phyloP scores from a whole-genome alignment of 495 filamentous ascomycete genomes.

The Ramalina peruviana region DNA sequence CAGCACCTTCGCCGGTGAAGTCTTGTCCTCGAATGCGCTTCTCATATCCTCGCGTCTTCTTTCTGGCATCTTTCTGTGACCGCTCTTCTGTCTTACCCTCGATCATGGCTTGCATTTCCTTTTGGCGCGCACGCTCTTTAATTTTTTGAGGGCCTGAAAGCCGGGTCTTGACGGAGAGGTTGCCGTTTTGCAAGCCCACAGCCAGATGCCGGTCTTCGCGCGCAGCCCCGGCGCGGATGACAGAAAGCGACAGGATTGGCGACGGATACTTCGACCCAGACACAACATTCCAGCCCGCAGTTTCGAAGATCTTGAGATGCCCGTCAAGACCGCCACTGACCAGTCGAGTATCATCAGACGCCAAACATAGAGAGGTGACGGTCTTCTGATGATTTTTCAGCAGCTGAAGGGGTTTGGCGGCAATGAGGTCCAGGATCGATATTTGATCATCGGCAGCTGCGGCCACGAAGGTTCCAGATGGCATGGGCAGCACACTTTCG shows the following conservation, averaged over 20 bases:
- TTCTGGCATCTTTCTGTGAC: slow-evolving; percentile 51
- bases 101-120: slow-evolving; percentile 75
- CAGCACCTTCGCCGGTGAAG: slow-evolving; percentile 70
- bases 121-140: slow-evolving; percentile 59
- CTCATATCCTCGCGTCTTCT: slow-evolving; percentile 52
- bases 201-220: slow-evolving; percentile 78
- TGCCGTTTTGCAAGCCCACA: slow-evolving; percentile 85
- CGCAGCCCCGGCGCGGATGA: slow-evolving; percentile 49
- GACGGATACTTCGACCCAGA: slow-evolving; percentile 82
- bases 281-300: slow-evolving; percentile 80
- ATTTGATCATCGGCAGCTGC: slow-evolving; percentile 79
- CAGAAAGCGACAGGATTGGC: slow-evolving; percentile 69
- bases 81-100: slow-evolving; percentile 60
- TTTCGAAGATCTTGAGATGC: slow-evolving; percentile 93
- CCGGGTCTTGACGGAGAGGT: slow-evolving; percentile 76
- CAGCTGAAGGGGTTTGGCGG: slow-evolving; percentile 70
- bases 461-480: slow-evolving; percentile 70
- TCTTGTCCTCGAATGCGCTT: slow-evolving; percentile 62
- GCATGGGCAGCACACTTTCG: slow-evolving; percentile 73
- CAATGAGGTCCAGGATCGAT: slow-evolving; percentile 85
- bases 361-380: slow-evolving; percentile 69
- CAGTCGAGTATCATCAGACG: slow-evolving; percentile 63
- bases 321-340: slow-evolving; percentile 84
- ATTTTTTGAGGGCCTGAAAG: slow-evolving; percentile 72
- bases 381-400: slow-evolving; percentile 96